Percentiles rank a stretch among this genome's conserved stretches.
Evolutionary conservation across 768 basidiomycete genomes (phyloP).

Genomic region (Auricularia sp.): DNA sequence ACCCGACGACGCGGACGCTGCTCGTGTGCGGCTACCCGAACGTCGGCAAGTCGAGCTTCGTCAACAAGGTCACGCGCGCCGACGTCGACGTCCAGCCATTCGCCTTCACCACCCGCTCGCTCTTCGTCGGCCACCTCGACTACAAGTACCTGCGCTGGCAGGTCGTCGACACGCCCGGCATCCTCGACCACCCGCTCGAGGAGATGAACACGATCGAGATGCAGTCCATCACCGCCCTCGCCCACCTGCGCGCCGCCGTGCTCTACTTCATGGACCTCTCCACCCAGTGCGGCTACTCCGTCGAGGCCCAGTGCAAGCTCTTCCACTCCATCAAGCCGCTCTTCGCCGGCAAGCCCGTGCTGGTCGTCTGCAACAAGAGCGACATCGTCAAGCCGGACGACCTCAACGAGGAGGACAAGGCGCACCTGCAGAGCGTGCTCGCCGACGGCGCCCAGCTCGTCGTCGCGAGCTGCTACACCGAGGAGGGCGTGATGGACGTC

Average conservation of each 20-base stretch:
- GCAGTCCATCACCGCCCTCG: slow-evolving; percentile 98
- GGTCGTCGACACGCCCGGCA: slow-evolving; percentile 97
- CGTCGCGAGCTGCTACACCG: slow-evolving; percentile 88
- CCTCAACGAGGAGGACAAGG: slow-evolving; percentile 61
- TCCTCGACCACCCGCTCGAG: slow-evolving; percentile 95
- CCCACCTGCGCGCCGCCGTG: slow-evolving; percentile 88
- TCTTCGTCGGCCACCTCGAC: slow-evolving; percentile 97
- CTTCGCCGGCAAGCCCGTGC: slow-evolving; percentile 83
- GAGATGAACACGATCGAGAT: slow-evolving; percentile 99
- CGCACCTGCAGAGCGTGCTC: slow-evolving; percentile 82
- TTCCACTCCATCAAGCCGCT: slow-evolving; percentile 99
- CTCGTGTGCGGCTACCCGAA: slow-evolving; percentile 99
- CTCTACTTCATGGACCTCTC: slow-evolving; percentile 99
- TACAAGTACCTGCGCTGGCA: slow-evolving; percentile 99
- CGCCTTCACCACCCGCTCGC: slow-evolving; percentile 97
- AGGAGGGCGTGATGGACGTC: slow-evolving; percentile 95
- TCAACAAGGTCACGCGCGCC: slow-evolving; percentile 98
- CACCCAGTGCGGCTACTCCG: slow-evolving; percentile 95
- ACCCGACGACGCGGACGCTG: slow-evolving; percentile 95
- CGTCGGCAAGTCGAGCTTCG: slow-evolving; percentile 98
- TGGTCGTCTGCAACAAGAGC: slow-evolving; percentile 97
- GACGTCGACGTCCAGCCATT: slow-evolving; percentile 99
- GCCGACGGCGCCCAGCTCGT: slow-evolving; percentile 66
- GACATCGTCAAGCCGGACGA: slow-evolving; percentile 87
- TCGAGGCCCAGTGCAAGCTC: slow-evolving; percentile 96